Base-by-base conservation (phyloP, 495 filamentous ascomycete genomes). In the Aspergillus hancockii region DNA sequence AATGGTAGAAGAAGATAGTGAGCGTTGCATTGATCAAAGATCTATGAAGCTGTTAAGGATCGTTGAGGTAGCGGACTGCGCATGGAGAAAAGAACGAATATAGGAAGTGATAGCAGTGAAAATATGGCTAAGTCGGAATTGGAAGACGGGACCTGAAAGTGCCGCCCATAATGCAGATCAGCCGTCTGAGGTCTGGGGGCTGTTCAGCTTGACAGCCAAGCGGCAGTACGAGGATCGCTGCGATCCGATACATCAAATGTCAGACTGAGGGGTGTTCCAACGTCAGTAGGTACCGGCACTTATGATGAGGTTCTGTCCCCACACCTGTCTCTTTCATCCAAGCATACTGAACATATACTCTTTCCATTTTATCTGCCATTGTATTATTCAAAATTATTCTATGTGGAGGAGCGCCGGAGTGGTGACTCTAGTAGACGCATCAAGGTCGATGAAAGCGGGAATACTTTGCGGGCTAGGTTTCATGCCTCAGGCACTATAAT, bases 121-220 rank as follows among this genome's bases (percentile, higher is more conserved):
- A 0, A 7, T 25, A 31, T 2, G 16, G 30, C 50, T 9, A 23
- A 51, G 19, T 59, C 51, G 46, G 54, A 55, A 63, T 59, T 50
- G 57, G 50, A 34, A 50, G 58, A 70, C 73, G 73, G 73, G 69
- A 72, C 51, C 55, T 71, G 62, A 51, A 18, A 54, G 19, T 75
- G 69, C 69, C 71, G 71, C 60, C 30, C 38, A 47, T 61, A 43
- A 67, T 52, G 32, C 49, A 30, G 34, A 30, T 23, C 32, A 32
- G 41, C 16, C 5, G 46, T 16, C 47, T 10, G 41, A 16, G 18
- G 41, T 45, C 18, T 21, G n/a, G 16, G 41, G n/a, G 18, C 3
- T 8, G 16, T 2, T 14, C 41, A 13, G 36, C 36, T 13, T n/a
- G 36, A 13, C 36, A 10, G 36, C n/a, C 41, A 18, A 45, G 14